These are phyloP conservation scores for Volvox reticuliferus DNA, from an alignment of 139 green algal genomes.

Conservation along the genomic window DNA sequence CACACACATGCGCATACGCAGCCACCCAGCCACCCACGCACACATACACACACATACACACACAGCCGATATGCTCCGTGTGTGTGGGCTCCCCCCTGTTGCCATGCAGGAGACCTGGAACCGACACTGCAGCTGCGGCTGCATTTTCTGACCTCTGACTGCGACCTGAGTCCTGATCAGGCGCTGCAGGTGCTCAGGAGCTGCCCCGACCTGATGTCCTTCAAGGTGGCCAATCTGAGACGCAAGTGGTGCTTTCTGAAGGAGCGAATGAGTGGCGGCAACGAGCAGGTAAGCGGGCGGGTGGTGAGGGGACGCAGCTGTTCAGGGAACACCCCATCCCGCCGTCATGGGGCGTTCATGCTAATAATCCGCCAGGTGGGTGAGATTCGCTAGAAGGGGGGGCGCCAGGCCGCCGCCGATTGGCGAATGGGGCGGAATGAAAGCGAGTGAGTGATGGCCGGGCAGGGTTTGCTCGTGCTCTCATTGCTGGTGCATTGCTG, in stretches of 20 bases:
- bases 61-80: too few relatives aligned
- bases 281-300: background rate
- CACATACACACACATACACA: too few relatives aligned
- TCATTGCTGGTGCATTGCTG: too few relatives aligned
- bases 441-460: too few relatives aligned
- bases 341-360: background rate
- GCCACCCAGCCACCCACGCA: too few relatives aligned
- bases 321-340: background rate
- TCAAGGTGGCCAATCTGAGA: constrained; percentile 10
- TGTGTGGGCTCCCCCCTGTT: too few relatives aligned
- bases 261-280: constrained; percentile 4
- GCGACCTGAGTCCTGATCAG: background rate
- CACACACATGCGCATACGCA: too few relatives aligned
- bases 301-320: background rate
- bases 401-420: too few relatives aligned
- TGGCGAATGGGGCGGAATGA: too few relatives aligned
- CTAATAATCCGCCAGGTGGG: too few relatives aligned
- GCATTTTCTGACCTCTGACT: background rate
- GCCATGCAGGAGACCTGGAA: constrained; percentile 3
- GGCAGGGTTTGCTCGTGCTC: too few relatives aligned
- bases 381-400: too few relatives aligned
- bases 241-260: constrained; percentile 42
- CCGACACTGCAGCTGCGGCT: background rate
- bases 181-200: background rate
- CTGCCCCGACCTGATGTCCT: constrained; percentile 12